Evolutionary conservation across 2,329 filamentous ascomycete genomes (phyloP).

Genomic region (Aspergillus aculeatus): DNA sequence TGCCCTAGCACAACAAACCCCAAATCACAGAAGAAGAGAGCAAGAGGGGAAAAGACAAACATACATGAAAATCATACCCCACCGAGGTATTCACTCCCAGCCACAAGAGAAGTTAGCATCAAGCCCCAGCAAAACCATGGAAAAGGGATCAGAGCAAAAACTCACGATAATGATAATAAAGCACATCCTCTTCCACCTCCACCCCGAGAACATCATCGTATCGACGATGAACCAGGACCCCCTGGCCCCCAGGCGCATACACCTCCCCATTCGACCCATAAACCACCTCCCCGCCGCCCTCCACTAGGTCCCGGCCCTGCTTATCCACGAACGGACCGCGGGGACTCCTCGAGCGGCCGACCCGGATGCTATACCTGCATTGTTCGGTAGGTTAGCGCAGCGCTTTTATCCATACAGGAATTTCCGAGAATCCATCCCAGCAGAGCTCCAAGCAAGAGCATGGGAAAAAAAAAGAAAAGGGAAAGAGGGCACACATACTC

Average conservation of each 20-base stretch:
- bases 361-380: constrained; percentile 60
- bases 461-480: neutral
- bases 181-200: constrained; percentile 22
- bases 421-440: no score
- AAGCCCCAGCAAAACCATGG: neutral
- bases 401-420: no score
- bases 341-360: constrained; percentile 57
- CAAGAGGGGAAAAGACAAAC: constrained; percentile 3
- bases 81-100: constrained; percentile 30
- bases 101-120: neutral
- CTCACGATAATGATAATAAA: constrained; percentile 39
- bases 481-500: constrained; percentile 40
- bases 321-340: constrained; percentile 59
- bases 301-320: constrained; percentile 51
- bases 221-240: constrained; percentile 45
- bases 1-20: neutral
- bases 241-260: constrained; percentile 67
- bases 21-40: no score
- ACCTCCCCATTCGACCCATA: constrained; percentile 60
- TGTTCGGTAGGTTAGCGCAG: no score
- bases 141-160: neutral
- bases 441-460: neutral
- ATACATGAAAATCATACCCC: constrained; percentile 31
- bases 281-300: constrained; percentile 60
- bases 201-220: constrained; percentile 35